Conservation (phyloP, 2,329 filamentous ascomycete genomes). For the Penicillium concentricum region DNA sequence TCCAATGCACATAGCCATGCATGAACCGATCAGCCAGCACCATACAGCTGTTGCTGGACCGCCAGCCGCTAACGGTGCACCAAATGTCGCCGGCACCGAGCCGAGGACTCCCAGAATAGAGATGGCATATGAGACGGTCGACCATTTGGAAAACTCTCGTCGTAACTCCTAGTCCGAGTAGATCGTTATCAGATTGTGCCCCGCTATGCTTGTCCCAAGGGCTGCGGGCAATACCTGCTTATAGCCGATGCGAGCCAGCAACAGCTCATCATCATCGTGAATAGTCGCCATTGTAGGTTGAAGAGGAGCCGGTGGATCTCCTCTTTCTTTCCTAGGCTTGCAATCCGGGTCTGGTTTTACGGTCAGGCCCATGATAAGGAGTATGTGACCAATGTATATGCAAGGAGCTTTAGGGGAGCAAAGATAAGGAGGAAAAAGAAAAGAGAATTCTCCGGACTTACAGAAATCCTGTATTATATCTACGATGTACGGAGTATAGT, state of each 20-base stretch:
- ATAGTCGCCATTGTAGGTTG: constrained; percentile 42
- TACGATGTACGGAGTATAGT: not conserved
- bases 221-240: constrained; percentile 53
- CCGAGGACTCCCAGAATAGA: constrained; percentile 64
- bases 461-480: constrained; percentile 15
- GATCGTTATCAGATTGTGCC: constrained; percentile 10
- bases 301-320: not conserved
- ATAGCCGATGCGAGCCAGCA: constrained; percentile 62
- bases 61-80: constrained; percentile 57
- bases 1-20: constrained; percentile 64
- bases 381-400: not conserved
- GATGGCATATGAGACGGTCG: constrained; percentile 65
- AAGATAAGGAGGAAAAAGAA: constrained; percentile 5
- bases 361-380: constrained; percentile 15
- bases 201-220: constrained; percentile 4
- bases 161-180: constrained; percentile 52
- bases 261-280: constrained; percentile 58
- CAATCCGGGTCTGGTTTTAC: constrained; percentile 12
- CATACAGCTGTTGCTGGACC: constrained; percentile 65
- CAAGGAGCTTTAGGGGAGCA: constrained; percentile 2
- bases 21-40: constrained; percentile 64
- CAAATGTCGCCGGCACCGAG: constrained; percentile 65
- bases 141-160: constrained; percentile 66
- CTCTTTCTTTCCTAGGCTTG: constrained; percentile 3
- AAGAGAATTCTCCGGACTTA: constrained; percentile 7